phyloP scores from a whole-genome alignment of 805 yeast species.

The Kluyveromyces nonfermentans region DNA sequence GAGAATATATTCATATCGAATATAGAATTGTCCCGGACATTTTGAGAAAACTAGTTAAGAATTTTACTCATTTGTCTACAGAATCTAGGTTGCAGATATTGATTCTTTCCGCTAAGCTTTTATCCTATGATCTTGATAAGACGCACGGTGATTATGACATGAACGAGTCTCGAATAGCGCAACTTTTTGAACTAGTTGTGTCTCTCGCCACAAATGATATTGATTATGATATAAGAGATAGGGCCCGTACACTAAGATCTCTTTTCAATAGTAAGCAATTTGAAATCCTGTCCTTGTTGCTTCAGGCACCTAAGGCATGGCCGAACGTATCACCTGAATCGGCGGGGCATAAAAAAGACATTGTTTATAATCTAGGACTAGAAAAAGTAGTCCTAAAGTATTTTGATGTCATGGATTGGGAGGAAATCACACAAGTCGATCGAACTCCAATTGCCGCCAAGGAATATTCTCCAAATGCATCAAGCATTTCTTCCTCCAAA shows the following conservation, averaged over 20 bases:
- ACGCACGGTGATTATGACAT: conserved; percentile 26
- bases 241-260: conserved; percentile 65
- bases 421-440: conserved; percentile 5
- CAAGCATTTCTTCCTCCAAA: conserved; percentile 26
- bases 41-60: conserved; percentile 45
- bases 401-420: conserved; percentile 38
- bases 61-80: conserved; percentile 45
- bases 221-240: conserved; percentile 70
- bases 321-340: conserved; percentile 30
- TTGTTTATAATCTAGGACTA: conserved; percentile 13
- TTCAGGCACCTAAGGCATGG: conserved; percentile 70
- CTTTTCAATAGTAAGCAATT: conserved; percentile 44
- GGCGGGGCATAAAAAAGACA: conserved; percentile 7
- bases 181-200: conserved; percentile 52
- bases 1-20: conserved; percentile 54
- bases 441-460: conserved; percentile 33
- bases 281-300: conserved; percentile 56
- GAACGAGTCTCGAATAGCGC: conserved; percentile 30
- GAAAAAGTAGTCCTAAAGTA: conserved; percentile 19
- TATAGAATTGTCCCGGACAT: conserved; percentile 64
- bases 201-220: conserved; percentile 65
- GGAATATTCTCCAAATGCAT: conserved; percentile 32
- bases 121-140: conserved; percentile 44
- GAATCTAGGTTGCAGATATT: conserved; percentile 63
- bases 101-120: conserved; percentile 63